These are phyloP conservation scores for Dipteronia dyeriana DNA, from an alignment of 345 rosid species.

Conservation along the genomic window DNA sequence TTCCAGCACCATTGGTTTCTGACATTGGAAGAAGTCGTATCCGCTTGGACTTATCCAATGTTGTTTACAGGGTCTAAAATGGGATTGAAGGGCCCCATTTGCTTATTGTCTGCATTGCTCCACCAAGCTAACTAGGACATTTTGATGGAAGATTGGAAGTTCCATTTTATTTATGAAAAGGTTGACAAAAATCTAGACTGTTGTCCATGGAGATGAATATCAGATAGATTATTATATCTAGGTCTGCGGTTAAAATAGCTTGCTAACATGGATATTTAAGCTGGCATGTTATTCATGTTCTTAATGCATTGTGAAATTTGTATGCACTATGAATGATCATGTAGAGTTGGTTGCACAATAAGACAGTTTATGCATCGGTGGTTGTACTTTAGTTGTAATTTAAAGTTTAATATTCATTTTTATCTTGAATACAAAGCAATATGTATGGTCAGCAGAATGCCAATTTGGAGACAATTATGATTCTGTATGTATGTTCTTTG, in stretches of 20 bases:
- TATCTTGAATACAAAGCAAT: too few relatives aligned
- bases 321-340: not conserved
- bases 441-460: not conserved
- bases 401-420: not conserved
- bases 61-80: not conserved
- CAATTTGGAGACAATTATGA: not conserved
- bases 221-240: not conserved
- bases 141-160: not conserved
- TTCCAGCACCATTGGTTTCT: conserved; percentile 1
- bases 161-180: not conserved
- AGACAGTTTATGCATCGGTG: not conserved
- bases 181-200: not conserved
- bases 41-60: not conserved
- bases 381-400: not conserved
- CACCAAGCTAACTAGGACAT: not conserved
- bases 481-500: not conserved
- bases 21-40: not conserved
- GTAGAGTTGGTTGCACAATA: not conserved
- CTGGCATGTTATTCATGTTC: not conserved
- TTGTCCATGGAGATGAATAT: not conserved
- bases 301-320: not conserved
- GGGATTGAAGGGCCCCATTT: not conserved
- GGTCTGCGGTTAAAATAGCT: conserved; percentile 1
- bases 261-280: not conserved
- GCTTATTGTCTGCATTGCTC: not conserved